Conservation (phyloP, 495 filamentous ascomycete species). For the Geopyxis carbonaria region DNA sequence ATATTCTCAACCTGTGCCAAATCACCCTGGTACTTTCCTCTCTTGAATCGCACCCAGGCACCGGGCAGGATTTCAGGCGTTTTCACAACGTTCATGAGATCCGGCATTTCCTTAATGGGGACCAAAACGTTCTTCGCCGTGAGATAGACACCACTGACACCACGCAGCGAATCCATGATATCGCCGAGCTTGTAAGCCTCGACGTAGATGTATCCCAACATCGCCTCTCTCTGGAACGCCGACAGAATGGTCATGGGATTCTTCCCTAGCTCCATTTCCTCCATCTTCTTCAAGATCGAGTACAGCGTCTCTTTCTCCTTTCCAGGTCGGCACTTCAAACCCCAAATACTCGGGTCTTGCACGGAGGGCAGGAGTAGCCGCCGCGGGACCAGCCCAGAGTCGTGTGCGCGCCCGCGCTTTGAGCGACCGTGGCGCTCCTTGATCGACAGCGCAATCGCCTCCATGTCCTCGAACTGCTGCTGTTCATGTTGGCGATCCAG, state of each 20-base stretch:
- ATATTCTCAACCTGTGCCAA: slow-evolving; percentile 88
- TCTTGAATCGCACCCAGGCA: slow-evolving; percentile 77
- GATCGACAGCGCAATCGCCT: slow-evolving; percentile 75
- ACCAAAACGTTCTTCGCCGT: slow-evolving; percentile 67
- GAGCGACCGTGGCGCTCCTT: slow-evolving; percentile 64
- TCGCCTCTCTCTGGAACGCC: slow-evolving; percentile 76
- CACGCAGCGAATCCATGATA: slow-evolving; percentile 62
- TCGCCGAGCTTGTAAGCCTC: slow-evolving; percentile 78
- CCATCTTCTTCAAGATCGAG: slow-evolving; percentile 68
- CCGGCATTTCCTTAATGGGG: slow-evolving; percentile 95
- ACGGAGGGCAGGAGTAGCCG: slow-evolving; percentile 80
- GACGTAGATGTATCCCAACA: slow-evolving; percentile 90
- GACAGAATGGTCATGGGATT: slow-evolving; percentile 63
- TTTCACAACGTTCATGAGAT: slow-evolving; percentile 77
- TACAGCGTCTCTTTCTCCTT: slow-evolving; percentile 87
- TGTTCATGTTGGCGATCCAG: slow-evolving; percentile 81
- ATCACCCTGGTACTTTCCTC: slow-evolving; percentile 72
- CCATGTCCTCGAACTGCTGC: slow-evolving; percentile 56
- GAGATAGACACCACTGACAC: slow-evolving; percentile 70
- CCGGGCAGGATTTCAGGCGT: slow-evolving; percentile 71
- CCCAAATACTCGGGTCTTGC: slow-evolving; percentile 92
- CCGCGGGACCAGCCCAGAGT: slow-evolving; percentile 60
- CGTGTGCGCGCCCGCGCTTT: slow-evolving; percentile 30
- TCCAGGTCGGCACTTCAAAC: slow-evolving; percentile 75
- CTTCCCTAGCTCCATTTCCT: slow-evolving; percentile 55